These are phyloP conservation scores for Aspergillus ochraceoroseus DNA, from an alignment of 2,329 filamentous ascomycete species.

Conservation along the genomic window DNA sequence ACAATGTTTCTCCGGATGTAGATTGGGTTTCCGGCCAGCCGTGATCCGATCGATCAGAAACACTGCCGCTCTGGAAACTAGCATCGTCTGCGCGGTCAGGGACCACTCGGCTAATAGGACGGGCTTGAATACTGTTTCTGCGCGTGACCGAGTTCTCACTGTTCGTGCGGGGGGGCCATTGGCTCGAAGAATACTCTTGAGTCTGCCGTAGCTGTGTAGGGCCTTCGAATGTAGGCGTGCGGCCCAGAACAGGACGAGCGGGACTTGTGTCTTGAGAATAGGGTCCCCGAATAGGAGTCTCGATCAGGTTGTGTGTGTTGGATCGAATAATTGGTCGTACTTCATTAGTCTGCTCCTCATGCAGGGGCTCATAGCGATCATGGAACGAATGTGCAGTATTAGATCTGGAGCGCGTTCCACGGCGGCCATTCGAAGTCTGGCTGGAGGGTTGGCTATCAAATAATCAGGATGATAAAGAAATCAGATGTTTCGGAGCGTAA, in stretches of 20 bases:
- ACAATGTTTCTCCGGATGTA: slow-evolving; percentile 49
- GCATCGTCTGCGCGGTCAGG: slow-evolving; percentile 50
- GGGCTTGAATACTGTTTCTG: slow-evolving; percentile 47
- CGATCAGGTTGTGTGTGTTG: slow-evolving; percentile 34
- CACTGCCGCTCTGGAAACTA: slow-evolving; percentile 45
- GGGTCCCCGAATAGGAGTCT: slow-evolving; percentile 37
- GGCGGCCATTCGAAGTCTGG: slow-evolving; percentile 35
- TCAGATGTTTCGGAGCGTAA: slow-evolving; percentile 13
- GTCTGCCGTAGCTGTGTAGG: slow-evolving; percentile 52
- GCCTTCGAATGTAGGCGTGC: slow-evolving; percentile 57
- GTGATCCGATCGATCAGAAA: slow-evolving; percentile 47
- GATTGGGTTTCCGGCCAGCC: slow-evolving; percentile 52
- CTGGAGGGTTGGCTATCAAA: slow-evolving; percentile 25
- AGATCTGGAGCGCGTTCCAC: slow-evolving; percentile 53
- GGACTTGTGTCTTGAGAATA: slow-evolving; percentile 41
- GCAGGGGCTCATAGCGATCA: slow-evolving; percentile 54
- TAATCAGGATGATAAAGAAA: slow-evolving; percentile 7
- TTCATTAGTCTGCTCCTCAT: slow-evolving; percentile 52
- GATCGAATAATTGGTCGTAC: slow-evolving; percentile 53
- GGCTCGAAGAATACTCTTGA: slow-evolving; percentile 43
- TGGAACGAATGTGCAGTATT: slow-evolving; percentile 61
- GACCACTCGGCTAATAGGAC: slow-evolving; percentile 37
- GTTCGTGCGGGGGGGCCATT: slow-evolving; percentile 49
- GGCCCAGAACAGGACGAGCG: slow-evolving; percentile 47
- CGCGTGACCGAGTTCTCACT: slow-evolving; percentile 53